These are phyloP conservation scores for Ananas comosus DNA, from an alignment of 176 grass and related monocot genomes.

Conservation along the genomic window DNA sequence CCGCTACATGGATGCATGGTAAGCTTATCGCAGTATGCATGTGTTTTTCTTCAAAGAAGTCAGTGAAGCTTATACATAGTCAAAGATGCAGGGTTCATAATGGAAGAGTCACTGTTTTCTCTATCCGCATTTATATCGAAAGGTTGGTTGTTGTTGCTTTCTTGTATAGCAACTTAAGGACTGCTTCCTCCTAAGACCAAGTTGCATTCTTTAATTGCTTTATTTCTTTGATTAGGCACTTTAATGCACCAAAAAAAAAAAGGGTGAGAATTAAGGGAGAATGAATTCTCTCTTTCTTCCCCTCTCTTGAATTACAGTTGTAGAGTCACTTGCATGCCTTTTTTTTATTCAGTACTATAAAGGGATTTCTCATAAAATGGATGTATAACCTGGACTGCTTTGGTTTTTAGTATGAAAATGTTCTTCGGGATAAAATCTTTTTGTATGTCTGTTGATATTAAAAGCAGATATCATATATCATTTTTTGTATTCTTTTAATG, in stretches of 20 bases:
- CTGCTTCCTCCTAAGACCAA: neutral
- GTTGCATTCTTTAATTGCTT: constrained; percentile 14
- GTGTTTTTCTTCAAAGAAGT: neutral
- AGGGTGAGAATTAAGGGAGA: neutral
- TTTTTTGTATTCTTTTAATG: too few species aligned
- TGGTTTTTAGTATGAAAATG: neutral
- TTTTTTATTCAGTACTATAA: neutral
- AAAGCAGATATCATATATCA: neutral
- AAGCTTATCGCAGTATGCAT: neutral
- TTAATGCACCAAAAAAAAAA: constrained; percentile 7
- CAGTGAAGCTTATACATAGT: neutral
- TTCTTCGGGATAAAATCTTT: neutral
- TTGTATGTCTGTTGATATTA: neutral
- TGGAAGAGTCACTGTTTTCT: neutral
- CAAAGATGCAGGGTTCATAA: neutral
- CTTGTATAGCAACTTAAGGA: neutral
- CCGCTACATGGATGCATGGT: neutral
- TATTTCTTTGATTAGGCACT: constrained; percentile 12
- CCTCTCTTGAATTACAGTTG: neutral
- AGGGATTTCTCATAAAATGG: neutral
- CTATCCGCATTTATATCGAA: neutral
- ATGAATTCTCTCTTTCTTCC: neutral
- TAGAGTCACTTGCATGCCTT: neutral
- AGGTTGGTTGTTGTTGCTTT: neutral
- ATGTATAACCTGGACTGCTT: neutral